These are phyloP conservation scores for Amanita pallidorosea DNA, from an alignment of 768 basidiomycete genomes.

Conservation along the genomic window DNA sequence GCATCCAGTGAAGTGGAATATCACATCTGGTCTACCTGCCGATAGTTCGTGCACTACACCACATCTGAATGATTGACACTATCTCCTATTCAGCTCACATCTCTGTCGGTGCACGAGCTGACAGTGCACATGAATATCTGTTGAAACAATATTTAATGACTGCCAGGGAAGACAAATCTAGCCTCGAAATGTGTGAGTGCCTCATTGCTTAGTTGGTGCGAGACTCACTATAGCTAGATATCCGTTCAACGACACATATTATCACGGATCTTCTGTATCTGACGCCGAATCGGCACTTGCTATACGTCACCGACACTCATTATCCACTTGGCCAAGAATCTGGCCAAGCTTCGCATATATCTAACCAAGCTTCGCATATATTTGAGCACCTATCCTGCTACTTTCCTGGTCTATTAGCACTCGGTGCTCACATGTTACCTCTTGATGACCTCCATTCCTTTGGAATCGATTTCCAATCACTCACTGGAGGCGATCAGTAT, in stretches of 20 bases:
- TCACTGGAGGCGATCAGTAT: slow-evolving; percentile 26
- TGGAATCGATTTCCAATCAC: slow-evolving; percentile 33
- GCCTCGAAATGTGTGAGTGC: slow-evolving; percentile 55
- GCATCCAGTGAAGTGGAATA: slow-evolving; percentile 51
- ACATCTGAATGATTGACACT: not conserved
- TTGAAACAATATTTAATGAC: slow-evolving; percentile 66
- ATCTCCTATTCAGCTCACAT: slow-evolving; percentile 22
- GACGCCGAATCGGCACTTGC: slow-evolving; percentile 49
- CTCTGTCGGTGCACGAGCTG: slow-evolving; percentile 57
- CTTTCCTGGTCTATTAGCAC: slow-evolving; percentile 62
- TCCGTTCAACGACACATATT: slow-evolving; percentile 50
- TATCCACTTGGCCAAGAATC: slow-evolving; percentile 17
- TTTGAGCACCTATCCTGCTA: slow-evolving; percentile 76
- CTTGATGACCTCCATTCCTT: slow-evolving; percentile 38
- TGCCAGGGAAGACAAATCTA: slow-evolving; percentile 45
- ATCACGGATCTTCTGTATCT: slow-evolving; percentile 58
- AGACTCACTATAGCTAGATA: slow-evolving; percentile 27
- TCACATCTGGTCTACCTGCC: slow-evolving; percentile 31
- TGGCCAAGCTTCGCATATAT: slow-evolving; percentile 31
- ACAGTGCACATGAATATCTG: slow-evolving; percentile 72
- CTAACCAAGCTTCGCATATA: slow-evolving; percentile 31
- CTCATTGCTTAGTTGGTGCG: not conserved
- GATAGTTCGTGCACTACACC: slow-evolving; percentile 28
- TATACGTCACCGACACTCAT: slow-evolving; percentile 54
- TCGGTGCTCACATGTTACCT: slow-evolving; percentile 56